A percentile compares a stretch with the other conserved stretches of the same genome.
Evolutionary conservation across 768 basidiomycete genomes (phyloP).

Genomic region (Rhodotorula paludigena): DNA sequence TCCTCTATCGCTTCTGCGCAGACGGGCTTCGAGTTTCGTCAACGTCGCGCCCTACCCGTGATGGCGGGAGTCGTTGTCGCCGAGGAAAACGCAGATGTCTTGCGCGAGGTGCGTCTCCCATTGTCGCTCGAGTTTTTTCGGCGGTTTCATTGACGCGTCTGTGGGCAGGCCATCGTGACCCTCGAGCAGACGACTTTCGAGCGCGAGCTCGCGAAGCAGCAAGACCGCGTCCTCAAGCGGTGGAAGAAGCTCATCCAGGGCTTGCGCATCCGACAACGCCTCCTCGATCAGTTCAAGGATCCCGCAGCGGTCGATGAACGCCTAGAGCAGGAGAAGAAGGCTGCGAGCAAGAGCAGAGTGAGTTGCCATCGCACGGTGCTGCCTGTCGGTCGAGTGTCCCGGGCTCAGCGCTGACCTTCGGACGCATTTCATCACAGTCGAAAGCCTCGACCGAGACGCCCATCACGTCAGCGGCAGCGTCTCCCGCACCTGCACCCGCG

Average conservation of each 20-base stretch:
- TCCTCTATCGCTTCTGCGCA: no score
- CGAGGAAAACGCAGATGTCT: slow-evolving; percentile 63
- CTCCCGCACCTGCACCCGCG: no score
- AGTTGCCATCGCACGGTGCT: neutral
- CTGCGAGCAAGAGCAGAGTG: neutral
- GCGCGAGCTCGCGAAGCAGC: slow-evolving; percentile 66
- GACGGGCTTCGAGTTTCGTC: slow-evolving; percentile 96
- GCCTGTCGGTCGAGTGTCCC: neutral
- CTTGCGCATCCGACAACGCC: slow-evolving; percentile 68
- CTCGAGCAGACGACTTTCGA: slow-evolving; percentile 71
- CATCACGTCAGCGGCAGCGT: no score
- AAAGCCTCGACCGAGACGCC: no score
- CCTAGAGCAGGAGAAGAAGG: slow-evolving; percentile 1
- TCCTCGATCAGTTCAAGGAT: slow-evolving; percentile 29
- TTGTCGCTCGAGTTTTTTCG: neutral
- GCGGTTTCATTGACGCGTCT: neutral
- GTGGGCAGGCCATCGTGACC: slow-evolving; percentile 74
- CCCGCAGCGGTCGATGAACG: slow-evolving; percentile 14
- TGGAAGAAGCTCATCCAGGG: slow-evolving; percentile 87
- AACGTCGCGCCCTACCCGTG: slow-evolving; percentile 77
- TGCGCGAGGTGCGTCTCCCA: slow-evolving; percentile 61
- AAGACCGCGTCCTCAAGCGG: slow-evolving; percentile 74
- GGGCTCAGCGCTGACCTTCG: no score
- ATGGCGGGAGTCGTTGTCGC: slow-evolving; percentile 83
- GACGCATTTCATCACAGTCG: no score